Evolutionary conservation across 352 stramenopile species (phyloP), one percentile per base, ranked within the genome.

Genomic region (Pythium phragmiticola): DNA sequence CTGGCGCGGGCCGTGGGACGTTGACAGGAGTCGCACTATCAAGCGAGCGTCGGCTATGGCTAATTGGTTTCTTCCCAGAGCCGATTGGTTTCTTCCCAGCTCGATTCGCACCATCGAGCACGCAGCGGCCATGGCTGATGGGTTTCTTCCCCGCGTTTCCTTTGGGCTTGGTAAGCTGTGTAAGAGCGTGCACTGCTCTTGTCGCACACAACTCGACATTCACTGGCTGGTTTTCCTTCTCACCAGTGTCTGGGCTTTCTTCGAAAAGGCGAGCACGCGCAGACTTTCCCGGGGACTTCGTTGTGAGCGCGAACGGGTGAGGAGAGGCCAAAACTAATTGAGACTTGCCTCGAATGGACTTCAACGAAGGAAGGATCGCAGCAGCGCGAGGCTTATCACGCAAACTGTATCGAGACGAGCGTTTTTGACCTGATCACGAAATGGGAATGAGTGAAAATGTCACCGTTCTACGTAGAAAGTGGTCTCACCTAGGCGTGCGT

Each of bases 211-310:
- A 12, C 7, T 43, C 13, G 7, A 34, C 30, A 26, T 68, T 62
- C 8, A 8, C 5, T 2, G 41, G 34, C 26, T 33, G 23, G 33
- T 71, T 73, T 42, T 73, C 66, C 56, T 68, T 55, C 49, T 61
- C 56, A n/a, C 63, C 36, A 2, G 13, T 4, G 39, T 17, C 17
- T 2, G 66, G 66, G 47, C 60, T 69, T n/a, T 30, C 8, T n/a
- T 30, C 8, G n/a, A 69, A 73, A 0, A 73, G 52, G 11, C 66
- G 60, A 14, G 45, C 23, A 6, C 66, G 60, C 7, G 66, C 56
- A 14, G 66, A 73, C 26, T 65, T 66, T 3, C 49, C 50, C 6
- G 12, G 16, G 2, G 0, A 0, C 17, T 41, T 62, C 28, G 11
- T 11, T 16, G 16, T 60, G 16, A 28, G 4, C 3, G 28, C n/a